Base-by-base conservation (phyloP, 2,329 filamentous ascomycete species). In the Pyricularia pennisetigena region DNA sequence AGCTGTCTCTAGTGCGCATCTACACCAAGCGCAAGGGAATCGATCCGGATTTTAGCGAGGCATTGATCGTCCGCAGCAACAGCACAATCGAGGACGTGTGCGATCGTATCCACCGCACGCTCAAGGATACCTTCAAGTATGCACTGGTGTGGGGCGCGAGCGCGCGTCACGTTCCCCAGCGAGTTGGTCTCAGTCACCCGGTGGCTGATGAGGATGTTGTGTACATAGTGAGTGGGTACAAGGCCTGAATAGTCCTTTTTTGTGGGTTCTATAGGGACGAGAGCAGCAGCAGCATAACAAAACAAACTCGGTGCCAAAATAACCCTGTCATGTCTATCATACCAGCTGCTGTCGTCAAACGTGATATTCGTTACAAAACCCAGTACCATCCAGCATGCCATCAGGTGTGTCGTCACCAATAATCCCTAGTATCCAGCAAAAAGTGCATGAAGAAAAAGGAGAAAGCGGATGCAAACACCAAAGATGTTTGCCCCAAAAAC, bases 91-190 rank as follows among this genome's bases (percentile, higher is more conserved):
- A 98, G 80, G 94, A 99, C 78, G 95, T 99, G 10, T 99, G 95
- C 79, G 95, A 99, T 79, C 88, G 92, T 74, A 91, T 99, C 72
- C 95, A 99, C 81, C 85, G 95, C 70, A 95, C 88, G 29, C 82
- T 99, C 72, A 99, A 98, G 86, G 96, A 99, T 71, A 97, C 93
- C 4, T 99, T 98, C 85, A 99, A 98, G 83, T 97, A 98, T 81
- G 96, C 95, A 3, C 81, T 98, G 72, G 95, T 99, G 0, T 99
- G 96, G 96, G 95, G 95, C 4, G 94, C 94, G 23, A 98, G 94
- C 79, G 95, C 95, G 49, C 88, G 93, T 74, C 96, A 99, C 82
- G 85, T 98, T 49, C 95, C 96, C 49, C 95, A 99, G 82, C 84
- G 95, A 71, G 94, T 97, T 54, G 96, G 95, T 0, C 79, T 99